Conservation (phyloP, 108 stramenopile genomes). For the Nitzschia sp. region DNA sequence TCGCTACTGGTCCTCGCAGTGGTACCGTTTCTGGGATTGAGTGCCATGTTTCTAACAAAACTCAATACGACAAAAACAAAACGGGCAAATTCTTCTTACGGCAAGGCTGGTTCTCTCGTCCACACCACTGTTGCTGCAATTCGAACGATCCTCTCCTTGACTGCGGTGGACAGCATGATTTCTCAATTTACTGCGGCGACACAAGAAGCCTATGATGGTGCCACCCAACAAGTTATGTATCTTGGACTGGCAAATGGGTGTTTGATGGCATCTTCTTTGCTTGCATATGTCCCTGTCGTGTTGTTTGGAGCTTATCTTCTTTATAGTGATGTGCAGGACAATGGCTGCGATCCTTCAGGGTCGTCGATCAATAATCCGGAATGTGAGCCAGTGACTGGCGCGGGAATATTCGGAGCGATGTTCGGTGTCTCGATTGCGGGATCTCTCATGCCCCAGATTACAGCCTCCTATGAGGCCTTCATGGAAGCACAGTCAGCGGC, state of each 20-base stretch:
- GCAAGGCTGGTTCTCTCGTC: constrained; percentile 51
- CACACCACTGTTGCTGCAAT: constrained; percentile 48
- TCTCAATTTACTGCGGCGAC: constrained; percentile 44
- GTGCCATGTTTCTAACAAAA: constrained; percentile 29
- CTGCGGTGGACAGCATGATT: constrained; percentile 44
- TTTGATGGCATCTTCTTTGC: constrained; percentile 32
- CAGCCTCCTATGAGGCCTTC: constrained; percentile 35
- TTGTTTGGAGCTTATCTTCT: constrained; percentile 50
- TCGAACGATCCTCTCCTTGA: constrained; percentile 57
- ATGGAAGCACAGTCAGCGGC: constrained; percentile 45
- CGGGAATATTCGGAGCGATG: constrained; percentile 49
- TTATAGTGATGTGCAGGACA: constrained; percentile 33
- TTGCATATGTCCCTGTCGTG: constrained; percentile 32
- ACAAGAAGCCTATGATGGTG: constrained; percentile 35
- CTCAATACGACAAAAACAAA: constrained; percentile 31
- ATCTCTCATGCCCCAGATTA: constrained; percentile 46
- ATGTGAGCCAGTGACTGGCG: constrained; percentile 35
- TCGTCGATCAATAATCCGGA: constrained; percentile 27
- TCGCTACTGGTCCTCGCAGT: constrained; percentile 34
- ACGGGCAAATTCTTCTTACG: constrained; percentile 39
- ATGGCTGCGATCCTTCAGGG: constrained; percentile 59
- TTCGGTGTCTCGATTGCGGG: constrained; percentile 52
- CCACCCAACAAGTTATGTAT: constrained; percentile 21
- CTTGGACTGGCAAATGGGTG: constrained; percentile 58
- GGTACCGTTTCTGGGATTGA: constrained; percentile 45